Base-by-base conservation (phyloP, 768 basidiomycete species). In the Rubroboletus satanas region DNA sequence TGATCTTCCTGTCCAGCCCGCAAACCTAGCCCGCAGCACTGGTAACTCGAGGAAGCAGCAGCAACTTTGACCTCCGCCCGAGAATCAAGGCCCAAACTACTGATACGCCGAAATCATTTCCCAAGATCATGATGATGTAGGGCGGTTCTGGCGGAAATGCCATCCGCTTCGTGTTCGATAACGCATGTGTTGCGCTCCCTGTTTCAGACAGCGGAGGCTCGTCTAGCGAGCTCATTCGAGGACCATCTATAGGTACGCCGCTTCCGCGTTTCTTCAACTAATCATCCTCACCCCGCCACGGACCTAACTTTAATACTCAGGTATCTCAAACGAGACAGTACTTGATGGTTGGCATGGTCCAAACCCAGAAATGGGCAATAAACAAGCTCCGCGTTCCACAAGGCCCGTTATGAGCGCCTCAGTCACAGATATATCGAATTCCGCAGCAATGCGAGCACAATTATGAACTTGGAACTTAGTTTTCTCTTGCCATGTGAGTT, bases 151-250 rank as follows among this genome's bases (percentile, higher is more conserved):
- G 12, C 33, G 90, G 90, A 45, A 97, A 96, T 67, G 81, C 88
- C 17, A 87, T 96, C 57, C 90, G 90, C 59, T 77, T 87, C 36
- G 90, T 91, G 2, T 96, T 96, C 65, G 79, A 77, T 3, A 63
- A 76, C 56, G 85, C 89, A n/a, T 86, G 83, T 63, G 91, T 93
- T 65, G 85, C 93, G 26, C 76, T 96, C 31, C 93, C 94, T 4
- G 90, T 96, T 32, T 94, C 92, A 7, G 94, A 96, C 67, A 92
- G 96, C 68, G 94, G 94, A 2, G 94, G 94, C 92, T 8, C 90
- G 3, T 94, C 92, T 6, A 90, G 89, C 59, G 93, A 95, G 75
- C 94, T 95, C 49, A 90, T 93, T 45, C 83, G 28, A 44, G 26
- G 17, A 5, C 17, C n/a, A 18, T 29, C 44, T 29, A 29, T 45